These are phyloP conservation scores for Rhizomucor pusillus DNA, from an alignment of 371 early-diverging fungal genomes.

Conservation along the genomic window DNA sequence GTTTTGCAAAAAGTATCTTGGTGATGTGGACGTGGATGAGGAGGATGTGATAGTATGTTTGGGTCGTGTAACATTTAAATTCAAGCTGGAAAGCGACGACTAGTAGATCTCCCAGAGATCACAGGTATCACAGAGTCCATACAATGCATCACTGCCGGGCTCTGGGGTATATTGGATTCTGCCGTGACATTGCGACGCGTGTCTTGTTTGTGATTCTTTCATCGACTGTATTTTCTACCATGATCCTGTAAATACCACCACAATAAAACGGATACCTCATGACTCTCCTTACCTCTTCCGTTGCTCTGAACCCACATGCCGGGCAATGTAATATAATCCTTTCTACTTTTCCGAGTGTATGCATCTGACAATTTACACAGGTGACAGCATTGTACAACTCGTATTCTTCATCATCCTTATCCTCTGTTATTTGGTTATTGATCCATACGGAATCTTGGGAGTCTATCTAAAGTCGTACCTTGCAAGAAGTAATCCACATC, in stretches of 20 bases:
- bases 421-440: too few species aligned
- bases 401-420: not conserved
- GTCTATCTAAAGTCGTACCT: not conserved
- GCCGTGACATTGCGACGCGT: conserved; percentile 8
- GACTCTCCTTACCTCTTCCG: conserved; percentile 5
- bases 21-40: conserved; percentile 1
- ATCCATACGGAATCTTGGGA: too few species aligned
- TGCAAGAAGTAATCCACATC: conserved; percentile 6
- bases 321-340: conserved; percentile 2
- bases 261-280: not conserved
- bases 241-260: not conserved
- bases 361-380: not conserved
- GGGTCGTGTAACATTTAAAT: conserved; percentile 3
- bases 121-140: conserved; percentile 12
- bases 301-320: conserved; percentile 5
- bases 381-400: not conserved
- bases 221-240: conserved; percentile 3
- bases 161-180: conserved; percentile 6
- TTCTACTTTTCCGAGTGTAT: not conserved
- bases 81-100: not conserved
- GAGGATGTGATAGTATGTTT: conserved; percentile 9
- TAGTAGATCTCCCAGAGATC: conserved; percentile 11
- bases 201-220: conserved; percentile 1
- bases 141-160: conserved; percentile 13
- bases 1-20: conserved; percentile 10